Percentiles rank a stretch among this genome's conserved stretches.
phyloP scores from a whole-genome alignment of 1,284 basidiomycete species.

The Abortiporus biennis region DNA sequence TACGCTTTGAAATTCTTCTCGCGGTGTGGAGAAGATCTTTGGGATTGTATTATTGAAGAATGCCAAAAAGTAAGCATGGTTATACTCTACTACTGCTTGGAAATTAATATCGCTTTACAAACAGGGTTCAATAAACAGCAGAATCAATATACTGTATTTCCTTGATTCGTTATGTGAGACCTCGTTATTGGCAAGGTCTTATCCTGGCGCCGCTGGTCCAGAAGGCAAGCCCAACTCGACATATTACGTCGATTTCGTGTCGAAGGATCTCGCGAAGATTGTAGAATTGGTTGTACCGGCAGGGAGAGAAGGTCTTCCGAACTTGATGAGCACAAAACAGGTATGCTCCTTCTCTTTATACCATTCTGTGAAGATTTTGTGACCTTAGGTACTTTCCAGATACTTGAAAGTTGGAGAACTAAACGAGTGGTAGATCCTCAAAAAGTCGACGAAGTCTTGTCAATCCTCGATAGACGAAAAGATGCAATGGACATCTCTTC shows the following conservation, averaged over 20 bases:
- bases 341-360: conserved; percentile 31
- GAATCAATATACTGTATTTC: conserved; percentile 91
- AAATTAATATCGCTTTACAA: too few species aligned
- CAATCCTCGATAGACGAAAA: conserved; percentile 41
- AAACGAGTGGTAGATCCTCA: conserved; percentile 80
- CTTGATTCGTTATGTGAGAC: conserved; percentile 85
- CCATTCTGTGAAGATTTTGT: not conserved
- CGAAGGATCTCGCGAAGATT: conserved; percentile 69
- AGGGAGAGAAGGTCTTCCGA: conserved; percentile 77
- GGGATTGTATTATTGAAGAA: conserved; percentile 92
- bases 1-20: conserved; percentile 84
- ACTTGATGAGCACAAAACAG: conserved; percentile 81
- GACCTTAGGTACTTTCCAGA: conserved; percentile 35
- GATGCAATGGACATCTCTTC: conserved; percentile 24
- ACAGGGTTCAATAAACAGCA: conserved; percentile 82
- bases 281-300: conserved; percentile 79
- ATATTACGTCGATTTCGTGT: conserved; percentile 73
- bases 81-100: not conserved
- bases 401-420: conserved; percentile 81
- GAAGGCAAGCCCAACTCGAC: conserved; percentile 36
- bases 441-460: conserved; percentile 63
- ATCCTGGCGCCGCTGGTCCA: conserved; percentile 36
- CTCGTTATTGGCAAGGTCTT: conserved; percentile 59
- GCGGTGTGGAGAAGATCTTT: conserved; percentile 84
- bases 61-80: conserved; percentile 65